Conservation (phyloP, 805 yeast species). For the Kluyveromyces starmeri region DNA sequence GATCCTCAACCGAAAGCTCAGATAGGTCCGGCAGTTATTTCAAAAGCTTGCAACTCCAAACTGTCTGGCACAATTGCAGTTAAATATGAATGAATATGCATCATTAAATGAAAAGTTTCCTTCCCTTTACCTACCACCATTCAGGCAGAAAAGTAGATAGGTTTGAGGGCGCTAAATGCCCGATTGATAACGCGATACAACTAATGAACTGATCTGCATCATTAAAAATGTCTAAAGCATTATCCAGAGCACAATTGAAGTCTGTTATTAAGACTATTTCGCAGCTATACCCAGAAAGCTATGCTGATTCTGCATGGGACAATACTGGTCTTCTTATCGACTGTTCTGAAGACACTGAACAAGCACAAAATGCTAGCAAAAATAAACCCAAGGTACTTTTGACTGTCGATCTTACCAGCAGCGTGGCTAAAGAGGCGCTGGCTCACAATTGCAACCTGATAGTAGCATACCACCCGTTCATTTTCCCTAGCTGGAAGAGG, state of each 20-base stretch:
- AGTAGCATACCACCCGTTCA: conserved; percentile 90
- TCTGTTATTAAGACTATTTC: conserved; percentile 48
- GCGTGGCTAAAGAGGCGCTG: conserved; percentile 83
- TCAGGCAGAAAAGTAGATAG: too few species aligned
- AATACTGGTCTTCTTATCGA: conserved; percentile 89
- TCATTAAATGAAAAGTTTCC: too few species aligned
- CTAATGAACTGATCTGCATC: too few species aligned
- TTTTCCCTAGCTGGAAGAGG: conserved; percentile 77
- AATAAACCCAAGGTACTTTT: conserved; percentile 38
- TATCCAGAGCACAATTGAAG: conserved; percentile 31
- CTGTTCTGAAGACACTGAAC: conserved; percentile 32
- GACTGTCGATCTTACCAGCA: conserved; percentile 75
- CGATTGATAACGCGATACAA: too few species aligned
- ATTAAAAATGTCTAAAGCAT: conserved; percentile 19
- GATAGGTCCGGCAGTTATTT: too few species aligned
- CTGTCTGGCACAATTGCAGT: too few species aligned
- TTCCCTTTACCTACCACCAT: too few species aligned
- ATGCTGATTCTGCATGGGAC: conserved; percentile 91
- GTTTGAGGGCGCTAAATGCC: too few species aligned
- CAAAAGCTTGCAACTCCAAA: too few species aligned
- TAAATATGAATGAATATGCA: too few species aligned
- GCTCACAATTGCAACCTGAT: conserved; percentile 43
- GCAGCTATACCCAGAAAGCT: conserved; percentile 64
- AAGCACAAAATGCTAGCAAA: conserved; percentile 9
- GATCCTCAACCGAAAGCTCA: too few species aligned